A percentile compares a stretch with the other conserved stretches of the same genome.
Evolutionary conservation across 441 rosid species (phyloP).

Genomic region (Pelargonium fulgidum): DNA sequence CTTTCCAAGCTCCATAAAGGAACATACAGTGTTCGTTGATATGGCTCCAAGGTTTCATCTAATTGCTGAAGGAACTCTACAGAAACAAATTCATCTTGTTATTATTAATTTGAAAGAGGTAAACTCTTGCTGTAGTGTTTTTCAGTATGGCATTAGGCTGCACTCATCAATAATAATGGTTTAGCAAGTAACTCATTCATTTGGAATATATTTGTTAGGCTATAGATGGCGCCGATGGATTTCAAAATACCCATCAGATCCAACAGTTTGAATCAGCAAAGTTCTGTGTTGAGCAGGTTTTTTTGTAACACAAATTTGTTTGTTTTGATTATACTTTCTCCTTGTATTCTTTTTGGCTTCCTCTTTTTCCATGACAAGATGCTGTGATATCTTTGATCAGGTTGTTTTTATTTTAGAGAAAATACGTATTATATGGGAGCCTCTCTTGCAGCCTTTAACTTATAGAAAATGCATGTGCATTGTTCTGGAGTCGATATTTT

Average conservation of each 20-base stretch:
- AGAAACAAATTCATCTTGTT: conserved; percentile 72
- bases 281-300: conserved; percentile 82
- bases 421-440: conserved; percentile 91
- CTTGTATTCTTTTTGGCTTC: conserved; percentile 1
- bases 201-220: conserved; percentile 40
- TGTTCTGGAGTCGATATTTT: conserved; percentile 76
- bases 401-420: conserved; percentile 86
- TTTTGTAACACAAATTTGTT: not conserved
- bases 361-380: conserved; percentile 13
- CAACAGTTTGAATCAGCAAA: conserved; percentile 84
- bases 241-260: conserved; percentile 83
- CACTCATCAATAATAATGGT: not conserved
- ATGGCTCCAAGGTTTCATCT: conserved; percentile 78
- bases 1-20: conserved; percentile 76
- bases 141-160: not conserved
- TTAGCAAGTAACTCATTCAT: conserved; percentile 5
- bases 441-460: conserved; percentile 64
- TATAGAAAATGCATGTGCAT: conserved; percentile 78
- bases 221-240: conserved; percentile 83
- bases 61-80: conserved; percentile 78
- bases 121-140: conserved; percentile 10
- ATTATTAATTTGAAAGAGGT: conserved; percentile 75
- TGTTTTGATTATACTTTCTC: conserved; percentile 4
- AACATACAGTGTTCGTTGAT: conserved; percentile 78
- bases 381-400: conserved; percentile 32